Conservation (phyloP, 1,139 yeast genomes). For the Meyerozyma elateridarum region DNA sequence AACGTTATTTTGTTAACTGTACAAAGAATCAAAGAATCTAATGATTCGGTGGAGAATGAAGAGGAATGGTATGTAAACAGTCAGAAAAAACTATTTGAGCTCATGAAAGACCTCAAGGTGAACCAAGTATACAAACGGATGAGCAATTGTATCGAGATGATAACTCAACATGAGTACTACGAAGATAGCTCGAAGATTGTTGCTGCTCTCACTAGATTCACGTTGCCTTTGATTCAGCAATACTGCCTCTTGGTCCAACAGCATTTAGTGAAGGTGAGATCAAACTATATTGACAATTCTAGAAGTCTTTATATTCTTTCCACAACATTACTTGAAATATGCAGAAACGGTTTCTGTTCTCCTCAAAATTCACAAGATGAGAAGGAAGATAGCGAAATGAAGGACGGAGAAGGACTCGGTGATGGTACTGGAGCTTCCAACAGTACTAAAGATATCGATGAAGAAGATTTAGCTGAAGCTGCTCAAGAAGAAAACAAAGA, state of each 20-base stretch:
- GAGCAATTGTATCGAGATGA: slow-evolving; percentile 13
- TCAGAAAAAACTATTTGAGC: slow-evolving; percentile 40
- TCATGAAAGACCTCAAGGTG: slow-evolving; percentile 27
- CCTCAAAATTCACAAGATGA: slow-evolving; percentile 78
- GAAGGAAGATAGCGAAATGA: slow-evolving; percentile 56
- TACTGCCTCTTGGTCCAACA: slow-evolving; percentile 43
- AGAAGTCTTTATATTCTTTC: slow-evolving; percentile 60
- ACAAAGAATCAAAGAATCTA: slow-evolving; percentile 48
- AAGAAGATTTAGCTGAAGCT: slow-evolving; percentile 84
- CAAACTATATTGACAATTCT: slow-evolving; percentile 48
- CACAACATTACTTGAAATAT: slow-evolving; percentile 52
- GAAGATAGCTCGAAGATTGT: slow-evolving; percentile 29
- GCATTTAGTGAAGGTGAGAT: slow-evolving; percentile 38
- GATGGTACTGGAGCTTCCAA: slow-evolving; percentile 90
- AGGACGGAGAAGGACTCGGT: slow-evolving; percentile 94
- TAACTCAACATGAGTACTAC: slow-evolving; percentile 30
- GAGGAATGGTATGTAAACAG: slow-evolving; percentile 50
- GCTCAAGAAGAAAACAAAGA: slow-evolving; percentile 80
- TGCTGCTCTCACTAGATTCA: slow-evolving; percentile 46
- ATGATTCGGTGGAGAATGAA: slow-evolving; percentile 7
- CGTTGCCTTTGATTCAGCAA: slow-evolving; percentile 54
- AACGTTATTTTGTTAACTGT: slow-evolving; percentile 61
- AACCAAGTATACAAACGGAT: slow-evolving; percentile 10
- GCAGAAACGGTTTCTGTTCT: slow-evolving; percentile 89
- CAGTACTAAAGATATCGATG: slow-evolving; percentile 83